Evolutionary conservation across 2,329 filamentous ascomycete genomes (phyloP), one percentile per base, ranked within the genome.

Genomic region (Exophiala lecanii-corni): DNA sequence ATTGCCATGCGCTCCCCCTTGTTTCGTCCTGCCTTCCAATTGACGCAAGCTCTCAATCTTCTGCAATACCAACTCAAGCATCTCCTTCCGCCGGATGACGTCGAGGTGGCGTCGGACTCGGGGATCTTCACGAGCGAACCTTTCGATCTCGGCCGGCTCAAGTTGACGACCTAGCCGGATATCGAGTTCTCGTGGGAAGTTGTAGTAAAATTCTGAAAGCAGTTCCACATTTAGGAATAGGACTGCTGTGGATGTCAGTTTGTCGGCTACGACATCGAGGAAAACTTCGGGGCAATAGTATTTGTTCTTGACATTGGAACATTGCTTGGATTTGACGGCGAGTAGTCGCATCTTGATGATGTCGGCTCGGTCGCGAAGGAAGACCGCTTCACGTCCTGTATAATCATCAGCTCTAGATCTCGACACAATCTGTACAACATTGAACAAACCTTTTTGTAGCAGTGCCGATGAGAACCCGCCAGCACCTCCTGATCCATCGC

Each of bases 201-300:
- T 89, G 68, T 96, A 95, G 70, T 95, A 96, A 63, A 97, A 98
- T 60, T 98, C 94, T 2, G 86, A 91, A 13, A 98, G 78, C 15
- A 98, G 76, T 68, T 98, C 94, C 9, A 97, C 92, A 59, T 98
- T 96, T 20, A 98, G 77, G 73, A 98, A 98, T 0, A 98, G 79
- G 6, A 98, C 92, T 2, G 92, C 91, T 0, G 92, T 98, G 2
- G 88, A 84, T 2, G 91, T 94, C 36, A 98, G 78, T 67, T 97
- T 97, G 55, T 89, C 87, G 1, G 92, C 89, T 2, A 95, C 92
- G 2, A 94, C 89, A 59, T 98, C 89, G n/a, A 98, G 79, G 71
- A 98, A 98, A 12, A 98, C 79, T 62, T 98, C 92, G 0, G 92
- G 92, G 60, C 92, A 98, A 68, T 92, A 81, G 68, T 97, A 96